phyloP scores from a whole-genome alignment of 148 eudicot genomes.

The Tetragonia tetragonoides region DNA sequence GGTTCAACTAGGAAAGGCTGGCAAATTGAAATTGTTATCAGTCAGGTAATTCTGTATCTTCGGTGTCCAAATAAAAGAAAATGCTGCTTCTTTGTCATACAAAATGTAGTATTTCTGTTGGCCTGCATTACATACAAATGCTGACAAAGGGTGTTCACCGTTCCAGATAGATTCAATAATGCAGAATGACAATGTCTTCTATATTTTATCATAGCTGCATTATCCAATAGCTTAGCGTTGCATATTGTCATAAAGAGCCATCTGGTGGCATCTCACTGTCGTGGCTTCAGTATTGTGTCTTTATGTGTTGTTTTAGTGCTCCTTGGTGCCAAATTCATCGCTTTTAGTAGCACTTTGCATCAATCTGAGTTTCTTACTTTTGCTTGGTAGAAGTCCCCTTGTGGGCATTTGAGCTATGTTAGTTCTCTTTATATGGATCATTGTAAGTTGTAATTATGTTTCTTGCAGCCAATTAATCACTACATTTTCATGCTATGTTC shows the following conservation, averaged over 20 bases:
- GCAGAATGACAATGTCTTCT: neutral
- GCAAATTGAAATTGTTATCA: constrained; percentile 72
- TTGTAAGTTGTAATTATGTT: neutral
- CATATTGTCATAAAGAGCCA: neutral
- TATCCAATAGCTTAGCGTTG: neutral
- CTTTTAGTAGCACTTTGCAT: neutral
- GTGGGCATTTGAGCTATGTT: no score
- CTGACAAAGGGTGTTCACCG: neutral
- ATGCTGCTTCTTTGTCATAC: neutral
- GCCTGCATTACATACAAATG: neutral
- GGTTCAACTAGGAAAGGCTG: constrained; percentile 75
- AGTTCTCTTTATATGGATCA: neutral
- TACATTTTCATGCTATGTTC: no score
- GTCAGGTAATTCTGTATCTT: constrained; percentile 47
- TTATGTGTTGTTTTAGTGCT: neutral
- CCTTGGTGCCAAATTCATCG: neutral
- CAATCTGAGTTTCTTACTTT: neutral
- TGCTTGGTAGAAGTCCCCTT: neutral
- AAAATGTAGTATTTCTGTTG: neutral
- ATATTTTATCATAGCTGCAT: neutral
- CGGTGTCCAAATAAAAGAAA: no score
- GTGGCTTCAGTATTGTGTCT: neutral
- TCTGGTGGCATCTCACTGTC: neutral
- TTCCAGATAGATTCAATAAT: neutral
- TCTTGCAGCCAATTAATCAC: neutral